These are phyloP conservation scores for Phaseolus lunatus DNA, from an alignment of 306 rosid species.

Conservation along the genomic window DNA sequence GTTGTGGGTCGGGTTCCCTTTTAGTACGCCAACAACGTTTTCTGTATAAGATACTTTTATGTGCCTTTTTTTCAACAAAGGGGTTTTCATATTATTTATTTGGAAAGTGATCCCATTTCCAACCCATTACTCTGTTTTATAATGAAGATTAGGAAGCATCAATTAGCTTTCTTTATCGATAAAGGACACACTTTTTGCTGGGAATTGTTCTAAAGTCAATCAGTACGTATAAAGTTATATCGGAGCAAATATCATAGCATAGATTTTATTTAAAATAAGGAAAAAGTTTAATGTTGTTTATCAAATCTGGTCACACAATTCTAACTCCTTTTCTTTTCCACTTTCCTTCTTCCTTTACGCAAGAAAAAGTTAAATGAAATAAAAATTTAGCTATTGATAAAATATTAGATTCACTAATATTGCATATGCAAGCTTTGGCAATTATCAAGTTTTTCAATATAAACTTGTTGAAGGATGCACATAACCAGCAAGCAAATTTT, in stretches of 20 bases:
- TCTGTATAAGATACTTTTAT: slow-evolving; percentile 27
- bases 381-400: not conserved
- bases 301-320: not conserved
- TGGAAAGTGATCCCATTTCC: slow-evolving; percentile 59
- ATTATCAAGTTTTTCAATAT: no score
- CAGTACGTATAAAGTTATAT: slow-evolving; percentile 1
- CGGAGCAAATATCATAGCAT: slow-evolving; percentile 2
- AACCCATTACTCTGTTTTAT: slow-evolving; percentile 50
- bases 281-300: not conserved
- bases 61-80: slow-evolving; percentile 52
- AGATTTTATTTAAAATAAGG: not conserved
- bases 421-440: no score
- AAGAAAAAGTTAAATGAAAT: not conserved
- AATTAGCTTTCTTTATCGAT: not conserved
- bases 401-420: not conserved
- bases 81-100: slow-evolving; percentile 49
- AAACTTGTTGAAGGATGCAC: no score
- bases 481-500: no score
- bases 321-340: not conserved
- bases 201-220: slow-evolving; percentile 29
- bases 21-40: slow-evolving; percentile 40
- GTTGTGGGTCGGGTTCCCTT: slow-evolving; percentile 49
- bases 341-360: not conserved
- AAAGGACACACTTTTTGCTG: slow-evolving; percentile 28
- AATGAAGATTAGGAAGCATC: slow-evolving; percentile 56